phyloP scores from a whole-genome alignment of 1,284 basidiomycete genomes.

The Amylostereum areolatum region DNA sequence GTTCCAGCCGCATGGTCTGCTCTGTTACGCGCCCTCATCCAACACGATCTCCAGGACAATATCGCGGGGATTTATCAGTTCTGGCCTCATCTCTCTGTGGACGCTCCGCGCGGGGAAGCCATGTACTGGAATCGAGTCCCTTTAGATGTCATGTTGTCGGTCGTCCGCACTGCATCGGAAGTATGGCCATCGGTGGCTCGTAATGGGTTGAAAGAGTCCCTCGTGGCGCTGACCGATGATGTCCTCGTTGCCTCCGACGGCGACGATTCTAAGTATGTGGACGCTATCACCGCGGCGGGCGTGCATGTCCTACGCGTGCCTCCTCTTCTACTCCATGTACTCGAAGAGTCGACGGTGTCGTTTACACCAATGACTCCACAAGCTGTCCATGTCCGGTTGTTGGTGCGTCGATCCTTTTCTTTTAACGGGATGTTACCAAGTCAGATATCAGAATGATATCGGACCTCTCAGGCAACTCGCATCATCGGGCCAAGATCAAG shows the following conservation, averaged over 20 bases:
- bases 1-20: constrained; percentile 29
- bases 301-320: not conserved
- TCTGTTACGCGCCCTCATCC: constrained; percentile 18
- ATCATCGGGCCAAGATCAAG: too few relatives aligned
- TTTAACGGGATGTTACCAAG: too few relatives aligned
- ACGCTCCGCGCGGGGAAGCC: not conserved
- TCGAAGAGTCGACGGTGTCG: not conserved
- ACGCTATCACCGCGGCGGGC: not conserved
- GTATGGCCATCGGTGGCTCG: not conserved
- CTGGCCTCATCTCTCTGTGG: not conserved
- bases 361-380: not conserved
- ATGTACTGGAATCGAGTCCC: not conserved
- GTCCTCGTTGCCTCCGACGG: not conserved
- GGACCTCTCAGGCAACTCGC: too few relatives aligned
- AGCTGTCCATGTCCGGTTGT: not conserved
- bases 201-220: not conserved
- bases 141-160: not conserved
- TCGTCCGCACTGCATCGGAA: not conserved
- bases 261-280: not conserved
- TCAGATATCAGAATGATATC: too few relatives aligned
- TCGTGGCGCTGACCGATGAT: not conserved
- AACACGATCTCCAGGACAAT: constrained; percentile 5
- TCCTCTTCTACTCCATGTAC: not conserved
- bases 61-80: not conserved
- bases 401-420: not conserved